Percentiles rank a stretch among this genome's conserved stretches.
phyloP scores from a whole-genome alignment of 2,329 filamentous ascomycete genomes.

The Cladosporium sp. region DNA sequence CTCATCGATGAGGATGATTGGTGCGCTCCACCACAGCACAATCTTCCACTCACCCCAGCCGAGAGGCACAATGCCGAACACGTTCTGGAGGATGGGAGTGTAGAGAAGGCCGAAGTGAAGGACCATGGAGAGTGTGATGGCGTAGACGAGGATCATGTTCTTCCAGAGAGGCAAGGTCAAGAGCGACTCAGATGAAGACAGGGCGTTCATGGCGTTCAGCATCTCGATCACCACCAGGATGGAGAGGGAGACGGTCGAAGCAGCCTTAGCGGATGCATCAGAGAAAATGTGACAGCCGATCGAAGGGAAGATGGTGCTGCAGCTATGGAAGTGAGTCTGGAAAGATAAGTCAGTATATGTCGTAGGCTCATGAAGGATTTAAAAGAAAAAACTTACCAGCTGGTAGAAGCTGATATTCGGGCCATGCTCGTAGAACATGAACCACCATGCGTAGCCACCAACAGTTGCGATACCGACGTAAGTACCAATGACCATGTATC shows the following conservation, averaged over 20 bases:
- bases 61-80: constrained; percentile 89
- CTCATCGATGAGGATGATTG: constrained; percentile 92
- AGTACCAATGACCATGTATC: constrained; percentile 91
- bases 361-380: neutral
- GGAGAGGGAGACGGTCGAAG: constrained; percentile 87
- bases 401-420: constrained; percentile 90
- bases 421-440: constrained; percentile 88
- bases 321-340: constrained; percentile 84
- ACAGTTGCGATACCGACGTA: constrained; percentile 96
- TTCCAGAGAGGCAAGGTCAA: constrained; percentile 93
- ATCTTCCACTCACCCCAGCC: constrained; percentile 88
- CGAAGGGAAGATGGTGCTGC: constrained; percentile 76
- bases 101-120: constrained; percentile 94
- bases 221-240: constrained; percentile 96
- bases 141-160: constrained; percentile 97
- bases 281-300: constrained; percentile 91
- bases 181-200: constrained; percentile 91
- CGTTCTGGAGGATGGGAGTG: constrained; percentile 75
- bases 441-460: constrained; percentile 99
- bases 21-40: constrained; percentile 79
- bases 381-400: constrained; percentile 48
- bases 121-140: constrained; percentile 86
- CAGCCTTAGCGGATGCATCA: constrained; percentile 79
- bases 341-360: constrained; percentile 13
- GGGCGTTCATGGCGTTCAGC: constrained; percentile 97